Evolutionary conservation across 2,329 filamentous ascomycete genomes (phyloP).

Genomic region (Aspergillus hiratsukae): DNA sequence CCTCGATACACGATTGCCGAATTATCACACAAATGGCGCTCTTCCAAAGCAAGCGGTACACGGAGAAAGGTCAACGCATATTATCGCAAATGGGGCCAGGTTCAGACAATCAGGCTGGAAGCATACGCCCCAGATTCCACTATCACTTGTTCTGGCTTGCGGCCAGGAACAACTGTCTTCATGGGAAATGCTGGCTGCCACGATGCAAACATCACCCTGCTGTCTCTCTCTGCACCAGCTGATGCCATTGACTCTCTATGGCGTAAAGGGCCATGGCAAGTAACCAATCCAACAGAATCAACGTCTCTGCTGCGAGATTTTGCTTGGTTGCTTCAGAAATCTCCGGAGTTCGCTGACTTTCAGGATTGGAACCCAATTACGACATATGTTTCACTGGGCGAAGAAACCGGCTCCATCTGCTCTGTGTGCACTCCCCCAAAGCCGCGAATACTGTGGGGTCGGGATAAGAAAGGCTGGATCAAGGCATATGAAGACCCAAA

Average conservation of each 20-base stretch:
- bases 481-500: slow-evolving; percentile 49
- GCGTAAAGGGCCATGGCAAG: slow-evolving; percentile 22
- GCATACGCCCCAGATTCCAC: slow-evolving; percentile 13
- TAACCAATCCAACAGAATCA: slow-evolving; percentile 23
- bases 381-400: not conserved
- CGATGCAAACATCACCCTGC: slow-evolving; percentile 27
- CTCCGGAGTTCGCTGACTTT: slow-evolving; percentile 21
- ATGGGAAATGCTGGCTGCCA: slow-evolving; percentile 23
- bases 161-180: slow-evolving; percentile 8
- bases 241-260: slow-evolving; percentile 13
- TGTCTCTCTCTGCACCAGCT: slow-evolving; percentile 23
- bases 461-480: slow-evolving; percentile 25
- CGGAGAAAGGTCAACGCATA: slow-evolving; percentile 24
- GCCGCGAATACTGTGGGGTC: slow-evolving; percentile 32
- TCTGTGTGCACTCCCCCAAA: slow-evolving; percentile 28
- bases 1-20: slow-evolving; percentile 44
- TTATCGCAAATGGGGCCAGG: slow-evolving; percentile 26
- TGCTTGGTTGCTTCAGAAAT: slow-evolving; percentile 31
- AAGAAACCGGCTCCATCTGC: slow-evolving; percentile 14
- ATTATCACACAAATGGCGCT: slow-evolving; percentile 45
- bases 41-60: slow-evolving; percentile 21
- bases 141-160: slow-evolving; percentile 19
- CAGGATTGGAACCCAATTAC: slow-evolving; percentile 25
- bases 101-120: slow-evolving; percentile 17
- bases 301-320: slow-evolving; percentile 20